A percentile compares a stretch with the other conserved stretches of the same genome.
These are phyloP conservation scores for Scenedesmus sp. DNA, from an alignment of 163 green algal species.

Conservation along the genomic window DNA sequence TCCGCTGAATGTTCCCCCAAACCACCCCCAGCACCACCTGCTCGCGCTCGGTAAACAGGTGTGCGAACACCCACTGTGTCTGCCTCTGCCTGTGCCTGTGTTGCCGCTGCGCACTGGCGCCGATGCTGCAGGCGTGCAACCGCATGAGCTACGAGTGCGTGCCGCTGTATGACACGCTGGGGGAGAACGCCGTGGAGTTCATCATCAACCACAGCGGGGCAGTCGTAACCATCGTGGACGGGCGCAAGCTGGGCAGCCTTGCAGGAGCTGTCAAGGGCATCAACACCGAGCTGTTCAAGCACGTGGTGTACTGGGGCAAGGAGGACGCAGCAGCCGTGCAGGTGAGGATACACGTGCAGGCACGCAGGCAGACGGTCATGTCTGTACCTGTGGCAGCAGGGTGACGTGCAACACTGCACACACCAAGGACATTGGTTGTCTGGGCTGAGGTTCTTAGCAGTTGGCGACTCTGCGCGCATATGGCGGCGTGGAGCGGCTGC, in stretches of 20 bases:
- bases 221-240: constrained; percentile 67
- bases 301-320: constrained; percentile 87
- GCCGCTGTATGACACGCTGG: constrained; percentile 96
- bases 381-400: background rate
- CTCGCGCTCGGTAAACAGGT: too few species aligned
- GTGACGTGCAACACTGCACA: too few species aligned
- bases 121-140: constrained; percentile 85
- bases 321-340: constrained; percentile 59
- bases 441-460: too few species aligned
- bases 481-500: background rate
- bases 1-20: too few species aligned
- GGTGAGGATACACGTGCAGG: too few species aligned
- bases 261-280: constrained; percentile 58
- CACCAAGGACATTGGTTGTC: too few species aligned
- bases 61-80: background rate
- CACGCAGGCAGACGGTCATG: too few species aligned
- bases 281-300: constrained; percentile 65
- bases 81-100: background rate
- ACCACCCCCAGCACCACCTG: background rate
- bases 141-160: constrained; percentile 81
- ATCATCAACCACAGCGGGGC: constrained; percentile 92
- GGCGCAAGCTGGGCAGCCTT: constrained; percentile 73
- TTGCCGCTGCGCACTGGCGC: background rate
- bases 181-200: constrained; percentile 94
- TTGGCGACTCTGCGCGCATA: too few species aligned